These are phyloP conservation scores for Chaetomiaceae sp. DNA, from an alignment of 2,329 filamentous ascomycete species.

Conservation along the genomic window DNA sequence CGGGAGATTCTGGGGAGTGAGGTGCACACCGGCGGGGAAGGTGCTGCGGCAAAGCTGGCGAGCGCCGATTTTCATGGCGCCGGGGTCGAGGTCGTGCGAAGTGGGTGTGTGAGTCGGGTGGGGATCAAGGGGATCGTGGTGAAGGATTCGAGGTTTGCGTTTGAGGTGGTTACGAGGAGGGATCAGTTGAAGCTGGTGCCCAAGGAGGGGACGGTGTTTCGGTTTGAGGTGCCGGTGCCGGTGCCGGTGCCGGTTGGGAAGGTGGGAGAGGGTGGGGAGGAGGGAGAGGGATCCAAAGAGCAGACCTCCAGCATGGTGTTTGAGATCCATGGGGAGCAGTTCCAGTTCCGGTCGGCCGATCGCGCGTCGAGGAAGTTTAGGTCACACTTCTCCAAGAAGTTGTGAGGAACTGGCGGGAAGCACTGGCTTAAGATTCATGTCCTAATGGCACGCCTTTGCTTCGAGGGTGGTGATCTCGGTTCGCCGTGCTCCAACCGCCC, in stretches of 20 bases:
- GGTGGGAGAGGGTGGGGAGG: slow-evolving; percentile 19
- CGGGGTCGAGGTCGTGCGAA: slow-evolving; percentile 74
- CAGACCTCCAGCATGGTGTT: slow-evolving; percentile 54
- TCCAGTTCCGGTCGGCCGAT: slow-evolving; percentile 77
- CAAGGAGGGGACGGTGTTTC: slow-evolving; percentile 86
- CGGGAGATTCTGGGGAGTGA: slow-evolving; percentile 69
- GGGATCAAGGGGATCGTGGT: slow-evolving; percentile 83
- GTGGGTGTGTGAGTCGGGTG: slow-evolving; percentile 74
- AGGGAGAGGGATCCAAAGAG: slow-evolving; percentile 23
- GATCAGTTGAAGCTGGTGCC: slow-evolving; percentile 74
- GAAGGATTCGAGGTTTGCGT: slow-evolving; percentile 78
- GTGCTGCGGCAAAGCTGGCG: slow-evolving; percentile 68
- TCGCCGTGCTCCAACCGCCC: too few species aligned
- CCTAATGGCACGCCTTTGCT: too few species aligned
- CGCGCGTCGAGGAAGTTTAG: slow-evolving; percentile 91
- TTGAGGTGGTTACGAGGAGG: slow-evolving; percentile 73
- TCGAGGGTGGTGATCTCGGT: too few species aligned
- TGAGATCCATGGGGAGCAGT: slow-evolving; percentile 83
- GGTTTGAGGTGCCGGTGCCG: slow-evolving; percentile 60
- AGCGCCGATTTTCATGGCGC: slow-evolving; percentile 92
- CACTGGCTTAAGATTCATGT: not conserved
- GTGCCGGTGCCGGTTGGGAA: slow-evolving; percentile 27
- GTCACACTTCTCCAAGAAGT: slow-evolving; percentile 68
- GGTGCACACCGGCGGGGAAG: slow-evolving; percentile 51
- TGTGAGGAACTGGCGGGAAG: slow-evolving; percentile 47